These are phyloP conservation scores for Neopestalotiopsis clavispora DNA, from an alignment of 2,329 filamentous ascomycete genomes.

Conservation along the genomic window DNA sequence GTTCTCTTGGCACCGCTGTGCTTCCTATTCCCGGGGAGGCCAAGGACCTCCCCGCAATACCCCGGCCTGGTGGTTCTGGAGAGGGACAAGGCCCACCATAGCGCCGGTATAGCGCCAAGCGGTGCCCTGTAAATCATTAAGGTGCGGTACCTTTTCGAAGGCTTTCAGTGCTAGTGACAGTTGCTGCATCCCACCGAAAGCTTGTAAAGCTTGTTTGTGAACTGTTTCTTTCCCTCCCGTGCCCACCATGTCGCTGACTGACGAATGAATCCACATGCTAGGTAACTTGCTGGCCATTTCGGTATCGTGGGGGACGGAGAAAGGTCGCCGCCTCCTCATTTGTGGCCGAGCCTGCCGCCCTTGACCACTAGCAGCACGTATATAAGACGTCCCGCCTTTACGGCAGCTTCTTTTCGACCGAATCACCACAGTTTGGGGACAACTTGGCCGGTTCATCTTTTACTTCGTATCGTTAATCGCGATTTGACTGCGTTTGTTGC, in stretches of 20 bases:
- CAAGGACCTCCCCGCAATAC: neutral
- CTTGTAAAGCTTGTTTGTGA: neutral
- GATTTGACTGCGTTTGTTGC: too few relatives aligned
- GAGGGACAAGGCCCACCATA: neutral
- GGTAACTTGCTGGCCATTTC: too few relatives aligned
- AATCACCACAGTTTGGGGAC: neutral
- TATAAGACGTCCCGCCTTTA: neutral
- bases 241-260: neutral
- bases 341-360: neutral
- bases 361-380: neutral
- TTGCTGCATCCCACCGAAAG: neutral
- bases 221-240: neutral
- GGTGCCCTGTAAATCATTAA: neutral
- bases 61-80: neutral
- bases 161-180: neutral
- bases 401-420: neutral
- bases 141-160: neutral
- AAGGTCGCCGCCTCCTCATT: neutral
- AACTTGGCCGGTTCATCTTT: neutral
- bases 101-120: neutral
- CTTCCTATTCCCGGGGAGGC: neutral
- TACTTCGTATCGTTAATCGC: neutral
- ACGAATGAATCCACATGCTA: neutral
- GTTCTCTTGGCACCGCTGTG: neutral
- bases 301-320: neutral